Evolutionary conservation across 106 monocot species (phyloP).

Genomic region (Vanilla planifolia): DNA sequence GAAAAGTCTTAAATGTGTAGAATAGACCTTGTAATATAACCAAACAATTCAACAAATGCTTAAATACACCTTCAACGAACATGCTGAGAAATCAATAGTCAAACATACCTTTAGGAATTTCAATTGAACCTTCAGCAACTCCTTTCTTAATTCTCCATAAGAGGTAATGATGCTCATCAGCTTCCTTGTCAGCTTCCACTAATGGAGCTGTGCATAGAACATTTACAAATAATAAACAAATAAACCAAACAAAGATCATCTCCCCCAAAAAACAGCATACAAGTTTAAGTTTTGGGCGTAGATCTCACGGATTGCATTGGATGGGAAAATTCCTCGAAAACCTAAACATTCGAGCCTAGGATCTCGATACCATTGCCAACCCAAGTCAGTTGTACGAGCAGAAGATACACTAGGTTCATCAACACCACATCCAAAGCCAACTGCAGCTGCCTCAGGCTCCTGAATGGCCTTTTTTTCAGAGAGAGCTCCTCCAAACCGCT

Average conservation of each 20-base stretch:
- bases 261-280: not conserved
- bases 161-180: conserved; percentile 59
- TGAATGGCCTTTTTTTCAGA: conserved; percentile 19
- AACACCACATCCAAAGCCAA: conserved; percentile 70
- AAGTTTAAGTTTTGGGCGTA: too few relatives aligned
- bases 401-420: conserved; percentile 47
- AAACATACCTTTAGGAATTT: conserved; percentile 80
- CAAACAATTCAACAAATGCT: too few relatives aligned
- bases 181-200: conserved; percentile 77
- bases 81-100: too few relatives aligned
- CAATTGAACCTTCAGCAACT: conserved; percentile 90
- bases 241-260: not conserved
- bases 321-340: conserved; percentile 89
- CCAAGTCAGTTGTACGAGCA: conserved; percentile 46
- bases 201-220: conserved; percentile 65
- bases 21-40: too few relatives aligned
- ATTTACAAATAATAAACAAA: not conserved
- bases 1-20: too few relatives aligned
- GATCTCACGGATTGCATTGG: conserved; percentile 67
- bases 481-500: conserved; percentile 60
- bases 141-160: conserved; percentile 88
- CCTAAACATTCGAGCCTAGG: conserved; percentile 74
- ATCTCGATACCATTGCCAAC: conserved; percentile 90
- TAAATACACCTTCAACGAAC: too few relatives aligned
- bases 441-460: conserved; percentile 56